Percentiles rank a stretch among this genome's conserved stretches.
Evolutionary conservation across 2,329 filamentous ascomycete species (phyloP).

Genomic region (Immersiporthe knoxdaviesiana): DNA sequence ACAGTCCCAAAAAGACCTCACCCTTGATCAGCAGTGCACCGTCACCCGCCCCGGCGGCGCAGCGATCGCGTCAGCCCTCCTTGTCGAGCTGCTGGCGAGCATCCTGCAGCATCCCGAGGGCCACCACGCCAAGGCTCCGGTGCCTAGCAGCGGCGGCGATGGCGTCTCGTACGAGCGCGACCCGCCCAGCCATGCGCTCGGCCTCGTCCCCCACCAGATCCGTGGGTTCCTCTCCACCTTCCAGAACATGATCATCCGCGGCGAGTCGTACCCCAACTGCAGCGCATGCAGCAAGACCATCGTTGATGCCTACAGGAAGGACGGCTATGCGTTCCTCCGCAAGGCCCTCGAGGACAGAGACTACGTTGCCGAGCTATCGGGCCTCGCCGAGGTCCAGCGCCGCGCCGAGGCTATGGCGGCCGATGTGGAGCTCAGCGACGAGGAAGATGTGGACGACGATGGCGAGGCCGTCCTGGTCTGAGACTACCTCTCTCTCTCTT

Average conservation of each 20-base stretch:
- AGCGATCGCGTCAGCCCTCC: constrained; percentile 84
- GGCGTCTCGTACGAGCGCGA: constrained; percentile 54
- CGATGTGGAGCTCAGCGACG: constrained; percentile 65
- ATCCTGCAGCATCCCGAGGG: constrained; percentile 83
- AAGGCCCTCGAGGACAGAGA: constrained; percentile 74
- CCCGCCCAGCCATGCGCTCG: constrained; percentile 62
- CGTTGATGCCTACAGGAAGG: constrained; percentile 65
- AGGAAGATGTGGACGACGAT: constrained; percentile 49
- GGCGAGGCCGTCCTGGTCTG: constrained; percentile 59
- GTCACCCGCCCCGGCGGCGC: constrained; percentile 93
- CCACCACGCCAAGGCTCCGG: constrained; percentile 63
- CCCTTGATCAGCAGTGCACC: constrained; percentile 96
- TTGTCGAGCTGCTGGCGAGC: constrained; percentile 88
- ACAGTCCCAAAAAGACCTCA: constrained; percentile 90
- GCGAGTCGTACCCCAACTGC: constrained; percentile 78
- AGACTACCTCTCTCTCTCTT: neutral
- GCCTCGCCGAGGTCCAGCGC: constrained; percentile 72
- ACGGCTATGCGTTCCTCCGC: constrained; percentile 79
- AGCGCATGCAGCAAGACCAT: constrained; percentile 77
- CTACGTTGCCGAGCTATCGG: constrained; percentile 77
- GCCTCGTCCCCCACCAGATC: constrained; percentile 78
- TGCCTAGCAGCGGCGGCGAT: constrained; percentile 37
- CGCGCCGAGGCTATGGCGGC: constrained; percentile 55
- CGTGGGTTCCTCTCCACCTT: constrained; percentile 77
- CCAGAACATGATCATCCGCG: constrained; percentile 72